These are phyloP conservation scores for Coemansia sp. DNA, from an alignment of 192 early-diverging fungal genomes.

Conservation along the genomic window DNA sequence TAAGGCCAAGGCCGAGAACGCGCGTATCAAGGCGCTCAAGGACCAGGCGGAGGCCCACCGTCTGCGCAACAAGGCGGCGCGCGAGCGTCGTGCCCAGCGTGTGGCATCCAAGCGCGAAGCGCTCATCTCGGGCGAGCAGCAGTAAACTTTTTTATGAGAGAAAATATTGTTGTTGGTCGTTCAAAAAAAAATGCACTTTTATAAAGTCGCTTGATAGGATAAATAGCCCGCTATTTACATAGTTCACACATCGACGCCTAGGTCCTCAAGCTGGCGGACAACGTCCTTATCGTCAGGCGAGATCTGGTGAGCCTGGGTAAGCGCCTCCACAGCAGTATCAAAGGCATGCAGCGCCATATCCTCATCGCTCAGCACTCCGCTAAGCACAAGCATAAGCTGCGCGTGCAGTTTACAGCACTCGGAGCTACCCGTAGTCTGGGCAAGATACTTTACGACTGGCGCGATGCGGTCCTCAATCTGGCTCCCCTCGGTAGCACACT, in stretches of 20 bases:
- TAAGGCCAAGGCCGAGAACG: conserved; percentile 98
- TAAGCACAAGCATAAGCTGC: conserved; percentile 39
- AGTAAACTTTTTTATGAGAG: too few species aligned
- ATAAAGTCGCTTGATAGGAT: too few species aligned
- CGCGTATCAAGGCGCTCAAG: conserved; percentile 84
- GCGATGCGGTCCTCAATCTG: conserved; percentile 30
- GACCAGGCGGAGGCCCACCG: conserved; percentile 99
- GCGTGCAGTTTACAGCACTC: conserved; percentile 36
- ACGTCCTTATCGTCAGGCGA: conserved; percentile 47
- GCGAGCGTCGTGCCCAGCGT: conserved; percentile 92
- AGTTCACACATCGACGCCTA: conserved; percentile 32
- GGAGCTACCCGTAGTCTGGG: conserved; percentile 1
- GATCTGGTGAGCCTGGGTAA: conserved; percentile 45
- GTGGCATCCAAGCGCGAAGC: too few species aligned
- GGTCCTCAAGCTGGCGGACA: conserved; percentile 47
- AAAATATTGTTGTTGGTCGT: too few species aligned
- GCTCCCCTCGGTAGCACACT: too few species aligned
- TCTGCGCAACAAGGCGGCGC: conserved; percentile 89
- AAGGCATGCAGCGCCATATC: conserved; percentile 53
- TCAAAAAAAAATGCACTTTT: too few species aligned
- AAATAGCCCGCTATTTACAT: too few species aligned
- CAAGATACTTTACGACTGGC: conserved; percentile 37
- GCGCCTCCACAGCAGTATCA: conserved; percentile 50
- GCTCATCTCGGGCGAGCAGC: too few species aligned
- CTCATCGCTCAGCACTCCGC: conserved; percentile 51